Evolutionary conservation across 129 eudicot genomes (phyloP), one percentile per base, ranked within the genome.

Genomic region (Smallanthus sonchifolius): DNA sequence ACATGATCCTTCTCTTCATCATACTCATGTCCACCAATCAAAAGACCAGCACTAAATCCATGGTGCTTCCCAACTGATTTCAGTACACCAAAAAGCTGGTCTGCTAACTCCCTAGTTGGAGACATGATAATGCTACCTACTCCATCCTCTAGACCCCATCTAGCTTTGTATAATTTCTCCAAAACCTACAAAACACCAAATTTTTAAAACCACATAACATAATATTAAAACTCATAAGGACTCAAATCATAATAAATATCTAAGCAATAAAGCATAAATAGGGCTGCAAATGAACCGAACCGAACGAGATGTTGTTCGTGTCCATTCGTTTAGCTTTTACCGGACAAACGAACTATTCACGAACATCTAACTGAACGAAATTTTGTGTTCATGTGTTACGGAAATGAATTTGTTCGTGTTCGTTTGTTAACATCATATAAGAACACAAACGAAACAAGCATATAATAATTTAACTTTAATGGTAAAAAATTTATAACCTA

Each of bases 111-210:
- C 75, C 98, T 85, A 45, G 98, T 94, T 3, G 98, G 98, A 73
- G 98, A 94, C 80, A 94, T 76, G 57, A 94, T 94, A 63, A 94
- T 90, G 84, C 93, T 77, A 35, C 98, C 98, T 60, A 94, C 97
- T n/a, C 98, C 98, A 86, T 90, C 98, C 82, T 94, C 93, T 45
- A 88, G 82, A 69, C 97, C 97, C 98, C 98, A 94, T 80, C 97
- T 86, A 69, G 82, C 83, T 74, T 77, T 86, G 75, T 85, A 85
- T 39, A 94, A 75, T 82, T 88, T 91, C 77, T 94, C 98, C 55
- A 94, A 61, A 65, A 94, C 87, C 98, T 94, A 78, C 37, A 66
- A 76, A 67, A 54, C 10, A 28, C 17, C 47, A 56, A 42, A 45
- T 4, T 36, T 38, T 32, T 60, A 30, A 14, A 36, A 74, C 19